Evolutionary conservation across 2,329 filamentous ascomycete genomes (phyloP).

Genomic region (Colletotrichum sojae): DNA sequence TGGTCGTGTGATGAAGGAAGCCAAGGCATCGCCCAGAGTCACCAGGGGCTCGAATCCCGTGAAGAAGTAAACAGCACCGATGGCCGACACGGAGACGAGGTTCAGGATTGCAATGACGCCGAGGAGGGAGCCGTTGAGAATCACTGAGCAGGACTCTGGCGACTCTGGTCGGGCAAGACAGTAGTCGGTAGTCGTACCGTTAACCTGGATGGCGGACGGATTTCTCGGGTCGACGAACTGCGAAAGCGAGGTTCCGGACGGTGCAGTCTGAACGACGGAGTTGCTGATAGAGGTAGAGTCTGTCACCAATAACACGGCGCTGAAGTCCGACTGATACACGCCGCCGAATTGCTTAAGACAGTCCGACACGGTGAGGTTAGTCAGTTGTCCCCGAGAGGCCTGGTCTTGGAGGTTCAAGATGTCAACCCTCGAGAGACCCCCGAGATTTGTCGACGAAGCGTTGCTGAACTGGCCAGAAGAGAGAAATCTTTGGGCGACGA

Average conservation of each 20-base stretch:
- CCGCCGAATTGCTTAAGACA: constrained; percentile 52
- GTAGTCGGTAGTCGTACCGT: constrained; percentile 41
- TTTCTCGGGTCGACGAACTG: constrained; percentile 29
- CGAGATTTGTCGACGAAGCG: constrained; percentile 51
- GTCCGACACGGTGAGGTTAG: constrained; percentile 48
- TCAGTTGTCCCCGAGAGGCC: constrained; percentile 47
- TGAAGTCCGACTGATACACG: constrained; percentile 50
- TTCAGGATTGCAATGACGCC: constrained; percentile 60
- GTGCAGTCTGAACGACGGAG: constrained; percentile 53
- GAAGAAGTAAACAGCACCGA: constrained; percentile 49
- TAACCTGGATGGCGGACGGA: constrained; percentile 40
- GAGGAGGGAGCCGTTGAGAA: constrained; percentile 60
- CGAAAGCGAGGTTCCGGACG: constrained; percentile 45
- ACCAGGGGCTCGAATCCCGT: constrained; percentile 59
- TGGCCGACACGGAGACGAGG: constrained; percentile 52
- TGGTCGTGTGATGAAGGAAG: constrained; percentile 62
- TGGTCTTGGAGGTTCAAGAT: constrained; percentile 53
- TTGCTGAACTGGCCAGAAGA: constrained; percentile 55
- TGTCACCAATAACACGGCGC: constrained; percentile 53
- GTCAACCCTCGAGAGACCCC: constrained; percentile 50
- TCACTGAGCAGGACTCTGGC: constrained; percentile 55
- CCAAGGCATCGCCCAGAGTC: constrained; percentile 66
- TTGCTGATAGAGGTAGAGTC: constrained; percentile 44
- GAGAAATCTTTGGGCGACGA: constrained; percentile 54
- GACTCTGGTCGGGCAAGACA: constrained; percentile 37